A percentile compares a stretch with the other conserved stretches of the same genome.
phyloP scores from a whole-genome alignment of 2,329 filamentous ascomycete genomes.

The Dendryphion nanum region DNA sequence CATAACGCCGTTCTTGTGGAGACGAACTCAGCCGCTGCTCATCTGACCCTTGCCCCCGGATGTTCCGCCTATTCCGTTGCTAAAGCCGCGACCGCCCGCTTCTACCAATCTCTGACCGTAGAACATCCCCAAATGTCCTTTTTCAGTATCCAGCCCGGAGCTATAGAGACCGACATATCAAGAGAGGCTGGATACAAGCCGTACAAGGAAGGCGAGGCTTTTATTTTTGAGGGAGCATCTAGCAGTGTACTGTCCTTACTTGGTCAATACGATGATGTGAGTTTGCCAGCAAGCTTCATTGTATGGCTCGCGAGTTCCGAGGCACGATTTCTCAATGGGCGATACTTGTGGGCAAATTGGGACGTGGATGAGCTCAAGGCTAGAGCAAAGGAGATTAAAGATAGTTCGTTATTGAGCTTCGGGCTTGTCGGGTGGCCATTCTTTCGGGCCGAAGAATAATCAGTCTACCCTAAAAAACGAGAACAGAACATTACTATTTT shows the following conservation, averaged over 20 bases:
- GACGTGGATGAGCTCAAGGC: slow-evolving; percentile 24
- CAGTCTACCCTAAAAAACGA: no score
- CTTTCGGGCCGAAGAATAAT: no score
- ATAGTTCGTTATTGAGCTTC: neutral
- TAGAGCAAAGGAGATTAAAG: slow-evolving; percentile 1
- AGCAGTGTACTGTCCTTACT: neutral
- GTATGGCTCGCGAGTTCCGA: slow-evolving; percentile 32
- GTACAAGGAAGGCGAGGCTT: slow-evolving; percentile 11
- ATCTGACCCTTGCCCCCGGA: slow-evolving; percentile 10
- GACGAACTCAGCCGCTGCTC: slow-evolving; percentile 15
- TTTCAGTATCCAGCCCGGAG: slow-evolving; percentile 44
- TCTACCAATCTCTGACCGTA: slow-evolving; percentile 36
- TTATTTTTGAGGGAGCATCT: slow-evolving; percentile 9
- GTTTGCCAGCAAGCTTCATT: slow-evolving; percentile 15
- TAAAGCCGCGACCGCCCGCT: slow-evolving; percentile 37
- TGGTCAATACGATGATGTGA: slow-evolving; percentile 1
- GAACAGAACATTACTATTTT: no score
- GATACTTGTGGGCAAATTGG: slow-evolving; percentile 23
- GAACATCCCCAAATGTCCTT: slow-evolving; percentile 40
- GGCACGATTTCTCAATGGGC: slow-evolving; percentile 13
- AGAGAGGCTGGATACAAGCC: slow-evolving; percentile 10
- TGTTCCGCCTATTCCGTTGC: slow-evolving; percentile 29
- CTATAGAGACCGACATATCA: slow-evolving; percentile 41
- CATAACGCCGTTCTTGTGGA: slow-evolving; percentile 18
- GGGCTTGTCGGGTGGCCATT: neutral